Percentiles rank a stretch among this genome's conserved stretches.
phyloP scores from a whole-genome alignment of 805 yeast genomes.

The Ogataea ganodermae region DNA sequence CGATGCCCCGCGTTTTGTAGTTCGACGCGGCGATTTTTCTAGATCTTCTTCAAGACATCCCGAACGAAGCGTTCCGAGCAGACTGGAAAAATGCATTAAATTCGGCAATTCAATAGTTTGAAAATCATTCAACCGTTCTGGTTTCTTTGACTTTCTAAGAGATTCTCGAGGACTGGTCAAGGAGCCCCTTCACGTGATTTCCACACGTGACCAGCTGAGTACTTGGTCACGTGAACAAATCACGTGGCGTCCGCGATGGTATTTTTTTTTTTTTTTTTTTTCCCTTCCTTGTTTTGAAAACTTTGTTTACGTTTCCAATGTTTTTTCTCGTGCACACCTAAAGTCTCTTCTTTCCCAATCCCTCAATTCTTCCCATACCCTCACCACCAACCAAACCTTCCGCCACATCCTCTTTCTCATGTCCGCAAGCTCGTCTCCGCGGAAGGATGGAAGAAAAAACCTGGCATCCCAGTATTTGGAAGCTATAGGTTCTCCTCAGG shows the following conservation, averaged over 20 bases:
- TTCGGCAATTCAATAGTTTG: too few species aligned
- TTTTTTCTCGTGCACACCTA: background rate
- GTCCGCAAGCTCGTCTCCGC: slow-evolving; percentile 23
- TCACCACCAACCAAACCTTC: background rate
- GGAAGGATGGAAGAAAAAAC: slow-evolving; percentile 26
- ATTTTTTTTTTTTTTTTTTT: background rate
- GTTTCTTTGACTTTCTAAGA: too few species aligned
- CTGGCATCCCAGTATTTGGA: slow-evolving; percentile 34
- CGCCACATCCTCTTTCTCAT: slow-evolving; percentile 2
- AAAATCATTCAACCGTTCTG: too few species aligned
- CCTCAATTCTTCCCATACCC: background rate
- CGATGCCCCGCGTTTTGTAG: slow-evolving; percentile 4
- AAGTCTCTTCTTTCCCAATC: background rate
- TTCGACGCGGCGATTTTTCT: slow-evolving; percentile 15
- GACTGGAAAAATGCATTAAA: too few species aligned
- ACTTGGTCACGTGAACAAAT: too few species aligned
- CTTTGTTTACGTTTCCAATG: slow-evolving; percentile 7
- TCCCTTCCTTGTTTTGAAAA: slow-evolving; percentile 4
- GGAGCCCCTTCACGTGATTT: too few species aligned
- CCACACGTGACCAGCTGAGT: too few species aligned
- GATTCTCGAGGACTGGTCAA: too few species aligned
- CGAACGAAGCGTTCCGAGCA: too few species aligned
- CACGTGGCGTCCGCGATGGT: too few species aligned
- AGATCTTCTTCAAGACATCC: too few species aligned
- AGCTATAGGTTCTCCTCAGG: slow-evolving; percentile 30